These are phyloP conservation scores for Boletus pseudopeckii DNA, from an alignment of 768 basidiomycete genomes.

Conservation along the genomic window DNA sequence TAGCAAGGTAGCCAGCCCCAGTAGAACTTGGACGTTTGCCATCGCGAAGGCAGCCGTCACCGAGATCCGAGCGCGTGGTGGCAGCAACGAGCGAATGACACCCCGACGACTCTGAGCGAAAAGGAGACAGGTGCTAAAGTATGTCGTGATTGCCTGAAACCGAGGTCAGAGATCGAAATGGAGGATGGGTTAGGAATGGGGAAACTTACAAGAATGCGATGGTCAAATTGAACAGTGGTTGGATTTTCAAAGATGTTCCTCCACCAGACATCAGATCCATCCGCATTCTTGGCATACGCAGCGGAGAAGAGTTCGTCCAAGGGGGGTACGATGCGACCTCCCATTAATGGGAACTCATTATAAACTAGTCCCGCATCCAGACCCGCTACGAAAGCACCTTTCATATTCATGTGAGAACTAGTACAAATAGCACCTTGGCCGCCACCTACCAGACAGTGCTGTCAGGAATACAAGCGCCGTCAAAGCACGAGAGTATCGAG, in stretches of 20 bases:
- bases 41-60: slow-evolving; percentile 65
- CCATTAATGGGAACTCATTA: slow-evolving; percentile 98
- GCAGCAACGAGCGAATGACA: slow-evolving; percentile 46
- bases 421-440: not conserved
- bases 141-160: slow-evolving; percentile 79
- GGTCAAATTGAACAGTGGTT: slow-evolving; percentile 95
- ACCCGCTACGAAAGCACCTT: slow-evolving; percentile 97
- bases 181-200: not conserved
- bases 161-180: not conserved
- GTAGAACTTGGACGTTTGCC: slow-evolving; percentile 78
- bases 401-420: slow-evolving; percentile 1
- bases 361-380: slow-evolving; percentile 96
- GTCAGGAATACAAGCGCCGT: slow-evolving; percentile 85
- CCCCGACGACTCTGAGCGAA: slow-evolving; percentile 57
- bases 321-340: slow-evolving; percentile 80
- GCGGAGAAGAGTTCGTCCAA: slow-evolving; percentile 75
- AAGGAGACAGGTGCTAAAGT: slow-evolving; percentile 61
- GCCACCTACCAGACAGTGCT: slow-evolving; percentile 75
- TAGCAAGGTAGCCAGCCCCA: slow-evolving; percentile 77
- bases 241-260: slow-evolving; percentile 97
- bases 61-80: slow-evolving; percentile 55
- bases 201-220: slow-evolving; percentile 77
- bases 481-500: slow-evolving; percentile 53
- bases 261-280: slow-evolving; percentile 86
- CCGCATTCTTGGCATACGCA: slow-evolving; percentile 65